Evolutionary conservation across 768 basidiomycete genomes (phyloP).

Genomic region (Tulasnella sp.): DNA sequence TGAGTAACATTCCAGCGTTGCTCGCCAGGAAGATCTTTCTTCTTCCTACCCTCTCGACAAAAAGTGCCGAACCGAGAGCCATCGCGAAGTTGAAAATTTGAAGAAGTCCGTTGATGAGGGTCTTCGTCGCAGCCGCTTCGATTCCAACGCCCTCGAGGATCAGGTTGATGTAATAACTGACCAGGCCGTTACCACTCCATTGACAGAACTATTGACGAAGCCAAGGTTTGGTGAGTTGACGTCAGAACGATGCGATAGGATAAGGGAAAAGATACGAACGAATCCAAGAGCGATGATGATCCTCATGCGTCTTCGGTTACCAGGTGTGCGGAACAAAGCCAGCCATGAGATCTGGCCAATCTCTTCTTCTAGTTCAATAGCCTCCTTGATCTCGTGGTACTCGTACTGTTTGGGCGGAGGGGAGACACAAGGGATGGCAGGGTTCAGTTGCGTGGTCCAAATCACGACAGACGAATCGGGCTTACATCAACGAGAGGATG

Average conservation of each 20-base stretch:
- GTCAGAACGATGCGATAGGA: not conserved
- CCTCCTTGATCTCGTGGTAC: constrained; percentile 60
- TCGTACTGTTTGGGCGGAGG: constrained; percentile 29
- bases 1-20: constrained; percentile 60
- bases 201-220: constrained; percentile 56
- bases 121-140: constrained; percentile 55
- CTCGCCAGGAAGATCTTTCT: constrained; percentile 69
- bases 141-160: constrained; percentile 57
- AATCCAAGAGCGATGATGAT: constrained; percentile 53
- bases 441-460: not conserved
- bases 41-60: constrained; percentile 70
- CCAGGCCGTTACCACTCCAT: constrained; percentile 80
- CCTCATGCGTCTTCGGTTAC: constrained; percentile 69
- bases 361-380: constrained; percentile 64
- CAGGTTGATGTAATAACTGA: constrained; percentile 56
- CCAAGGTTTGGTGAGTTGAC: not conserved
- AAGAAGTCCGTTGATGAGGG: constrained; percentile 64
- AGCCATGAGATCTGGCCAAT: constrained; percentile 54
- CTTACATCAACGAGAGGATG: constrained; percentile 63
- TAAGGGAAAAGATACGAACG: not conserved
- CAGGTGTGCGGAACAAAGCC: constrained; percentile 61
- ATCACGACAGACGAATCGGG: not conserved
- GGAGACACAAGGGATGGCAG: not conserved
- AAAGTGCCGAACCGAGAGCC: constrained; percentile 58
- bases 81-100: constrained; percentile 70